A percentile compares a stretch with the other conserved stretches of the same genome.
phyloP scores from a whole-genome alignment of 2,329 filamentous ascomycete species.

The Talaromyces amestolkiae region DNA sequence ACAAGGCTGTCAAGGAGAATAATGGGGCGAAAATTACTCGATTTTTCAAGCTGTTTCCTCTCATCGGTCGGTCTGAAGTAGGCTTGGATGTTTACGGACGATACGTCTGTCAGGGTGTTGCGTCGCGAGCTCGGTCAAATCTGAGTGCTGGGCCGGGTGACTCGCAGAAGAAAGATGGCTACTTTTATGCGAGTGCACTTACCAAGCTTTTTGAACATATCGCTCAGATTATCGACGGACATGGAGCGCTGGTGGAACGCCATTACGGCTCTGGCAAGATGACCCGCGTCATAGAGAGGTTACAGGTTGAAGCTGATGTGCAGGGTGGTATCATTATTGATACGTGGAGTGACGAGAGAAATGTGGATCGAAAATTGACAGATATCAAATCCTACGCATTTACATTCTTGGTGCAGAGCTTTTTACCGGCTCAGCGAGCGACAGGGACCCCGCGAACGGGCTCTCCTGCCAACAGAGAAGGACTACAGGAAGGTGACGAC shows the following conservation, averaged over 20 bases:
- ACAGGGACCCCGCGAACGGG: slow-evolving; percentile 66
- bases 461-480: slow-evolving; percentile 67
- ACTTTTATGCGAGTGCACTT: slow-evolving; percentile 87
- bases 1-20: slow-evolving; percentile 81
- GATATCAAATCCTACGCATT: slow-evolving; percentile 98
- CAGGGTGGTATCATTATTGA: slow-evolving; percentile 95
- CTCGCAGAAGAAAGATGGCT: slow-evolving; percentile 66
- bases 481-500: slow-evolving; percentile 66
- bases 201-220: slow-evolving; percentile 97
- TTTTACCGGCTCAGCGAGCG: slow-evolving; percentile 69
- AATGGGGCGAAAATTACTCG: slow-evolving; percentile 87
- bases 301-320: slow-evolving; percentile 92
- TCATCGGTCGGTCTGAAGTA: slow-evolving; percentile 84
- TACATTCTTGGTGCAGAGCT: slow-evolving; percentile 94
- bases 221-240: slow-evolving; percentile 90
- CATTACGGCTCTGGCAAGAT: slow-evolving; percentile 94
- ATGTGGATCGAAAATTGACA: slow-evolving; percentile 79
- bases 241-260: slow-evolving; percentile 84
- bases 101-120: slow-evolving; percentile 95
- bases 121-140: slow-evolving; percentile 74
- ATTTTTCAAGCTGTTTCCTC: slow-evolving; percentile 96
- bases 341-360: slow-evolving; percentile 88
- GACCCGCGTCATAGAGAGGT: slow-evolving; percentile 85
- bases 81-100: slow-evolving; percentile 92
- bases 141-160: slow-evolving; percentile 66